Evolutionary conservation across 1,284 basidiomycete species (phyloP).

Genomic region (Athelia psychrophila): DNA sequence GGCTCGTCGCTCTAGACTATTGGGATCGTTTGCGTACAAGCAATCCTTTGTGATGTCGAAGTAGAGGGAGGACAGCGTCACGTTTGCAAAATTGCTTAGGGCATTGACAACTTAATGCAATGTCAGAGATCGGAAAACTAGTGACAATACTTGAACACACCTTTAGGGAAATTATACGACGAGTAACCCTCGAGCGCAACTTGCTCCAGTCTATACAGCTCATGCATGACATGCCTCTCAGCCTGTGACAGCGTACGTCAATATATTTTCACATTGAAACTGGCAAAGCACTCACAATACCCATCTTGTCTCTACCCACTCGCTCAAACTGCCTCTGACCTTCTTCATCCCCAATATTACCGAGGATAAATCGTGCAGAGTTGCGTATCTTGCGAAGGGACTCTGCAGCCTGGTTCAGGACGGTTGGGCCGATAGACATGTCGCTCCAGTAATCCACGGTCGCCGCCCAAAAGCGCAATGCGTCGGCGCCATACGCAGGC

Average conservation of each 20-base stretch:
- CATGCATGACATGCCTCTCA: conserved; percentile 85
- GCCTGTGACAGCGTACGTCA: conserved; percentile 42
- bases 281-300: conserved; percentile 49
- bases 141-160: conserved; percentile 36
- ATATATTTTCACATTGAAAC: conserved; percentile 1
- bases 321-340: conserved; percentile 24
- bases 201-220: conserved; percentile 73
- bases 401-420: conserved; percentile 78
- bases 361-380: conserved; percentile 87
- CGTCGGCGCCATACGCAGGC: conserved; percentile 84
- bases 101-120: conserved; percentile 48
- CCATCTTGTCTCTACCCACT: conserved; percentile 48
- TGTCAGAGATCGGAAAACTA: background rate
- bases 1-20: conserved; percentile 55
- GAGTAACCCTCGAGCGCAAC: conserved; percentile 69
- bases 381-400: conserved; percentile 87
- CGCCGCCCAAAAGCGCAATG: conserved; percentile 90
- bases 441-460: conserved; percentile 91
- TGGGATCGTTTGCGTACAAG: conserved; percentile 72
- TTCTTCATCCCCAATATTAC: conserved; percentile 60
- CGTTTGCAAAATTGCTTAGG: conserved; percentile 66
- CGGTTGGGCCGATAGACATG: conserved; percentile 79
- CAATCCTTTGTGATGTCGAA: conserved; percentile 92
- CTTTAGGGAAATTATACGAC: conserved; percentile 82
- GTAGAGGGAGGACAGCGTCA: conserved; percentile 80